Evolutionary conservation across 2,329 filamentous ascomycete species (phyloP), one percentile per base, ranked within the genome.

Genomic region (Neofusicoccum kwambonambiense): DNA sequence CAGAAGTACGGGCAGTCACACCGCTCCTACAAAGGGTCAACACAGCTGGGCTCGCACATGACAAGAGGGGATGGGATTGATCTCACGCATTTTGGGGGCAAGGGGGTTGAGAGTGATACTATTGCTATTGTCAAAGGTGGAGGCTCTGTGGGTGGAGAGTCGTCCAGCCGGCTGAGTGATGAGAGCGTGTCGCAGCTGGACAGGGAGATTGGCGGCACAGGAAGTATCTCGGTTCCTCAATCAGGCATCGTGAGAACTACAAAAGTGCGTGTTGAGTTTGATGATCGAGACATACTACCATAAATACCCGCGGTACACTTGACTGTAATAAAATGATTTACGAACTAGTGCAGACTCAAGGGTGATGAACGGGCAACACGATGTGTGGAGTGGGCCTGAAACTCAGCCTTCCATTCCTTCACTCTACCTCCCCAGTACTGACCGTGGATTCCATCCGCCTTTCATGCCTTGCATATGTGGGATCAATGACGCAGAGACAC

Each of bases 191-290:
- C 17, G 17, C 13, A 45, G 35, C 19, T 54, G 13, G 27, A 57
- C 11, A 49, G 47, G 31, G 63, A 42, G 44, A 50, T 41, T 12
- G n/a, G 42, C 7, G 45, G 57, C 15, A 22, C 15, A 8, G 57
- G 45, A 3, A 49, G 57, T 13, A 49, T 61, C 6, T 61, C 34
- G 13, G 19, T 12, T 2, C 44, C 44, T 12, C 41, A 49, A 41
- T 13, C 9, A 12, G 17, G 56, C 11, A 65, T 65, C 6, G 8
- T 65, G 41, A 41, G 49, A 34, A 65, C 63, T 2, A 65, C 63
- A 35, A 57, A 62, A 8, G 63, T 62, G 12, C 34, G 42, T 3
- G 15, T 61, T 35, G 52, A 56, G 12, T 42, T 42, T 3, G 52
- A 42, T 3, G 19, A 27, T 37, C 19, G 19, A 15, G 13, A 12